Conservation (phyloP, 2,329 filamentous ascomycete genomes). For the Fusarium temperatum region DNA sequence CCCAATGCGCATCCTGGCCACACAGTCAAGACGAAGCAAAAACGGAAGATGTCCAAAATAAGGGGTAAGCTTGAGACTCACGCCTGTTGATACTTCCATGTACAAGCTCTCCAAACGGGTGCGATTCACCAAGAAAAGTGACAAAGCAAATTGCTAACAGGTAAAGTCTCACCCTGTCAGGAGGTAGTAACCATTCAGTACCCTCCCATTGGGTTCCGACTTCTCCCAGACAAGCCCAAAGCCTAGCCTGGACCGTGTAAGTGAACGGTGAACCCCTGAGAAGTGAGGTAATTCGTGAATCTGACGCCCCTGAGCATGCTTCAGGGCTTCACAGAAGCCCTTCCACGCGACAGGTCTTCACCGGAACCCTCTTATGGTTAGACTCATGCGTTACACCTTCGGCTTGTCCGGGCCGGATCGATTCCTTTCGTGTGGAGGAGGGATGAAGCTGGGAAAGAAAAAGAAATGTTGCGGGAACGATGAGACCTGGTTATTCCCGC, state of each 20-base stretch:
- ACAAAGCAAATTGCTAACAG: slow-evolving; percentile 31
- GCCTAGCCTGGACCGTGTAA: slow-evolving; percentile 16
- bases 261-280: slow-evolving; percentile 25
- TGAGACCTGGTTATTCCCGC: slow-evolving; percentile 28
- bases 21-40: slow-evolving; percentile 29
- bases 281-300: slow-evolving; percentile 11
- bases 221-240: slow-evolving; percentile 22
- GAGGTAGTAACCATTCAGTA: slow-evolving; percentile 29
- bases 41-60: slow-evolving; percentile 7
- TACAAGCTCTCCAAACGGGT: slow-evolving; percentile 14
- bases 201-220: slow-evolving; percentile 25
- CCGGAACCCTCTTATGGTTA: slow-evolving; percentile 30
- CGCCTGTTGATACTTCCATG: not conserved
- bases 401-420: slow-evolving; percentile 30
- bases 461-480: slow-evolving; percentile 3
- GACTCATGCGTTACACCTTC: slow-evolving; percentile 35
- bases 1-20: slow-evolving; percentile 39
- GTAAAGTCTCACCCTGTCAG: slow-evolving; percentile 42
- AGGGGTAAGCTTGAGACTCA: slow-evolving; percentile 20
- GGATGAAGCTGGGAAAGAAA: not conserved
- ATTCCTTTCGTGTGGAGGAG: slow-evolving; percentile 1
- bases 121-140: slow-evolving; percentile 21
- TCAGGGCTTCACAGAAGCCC: slow-evolving; percentile 12
- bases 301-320: slow-evolving; percentile 21
- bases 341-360: slow-evolving; percentile 25